A percentile compares a stretch with the other conserved stretches of the same genome.
Evolutionary conservation across 1,284 basidiomycete genomes (phyloP).

Genomic region (Rhodotorula sp.): DNA sequence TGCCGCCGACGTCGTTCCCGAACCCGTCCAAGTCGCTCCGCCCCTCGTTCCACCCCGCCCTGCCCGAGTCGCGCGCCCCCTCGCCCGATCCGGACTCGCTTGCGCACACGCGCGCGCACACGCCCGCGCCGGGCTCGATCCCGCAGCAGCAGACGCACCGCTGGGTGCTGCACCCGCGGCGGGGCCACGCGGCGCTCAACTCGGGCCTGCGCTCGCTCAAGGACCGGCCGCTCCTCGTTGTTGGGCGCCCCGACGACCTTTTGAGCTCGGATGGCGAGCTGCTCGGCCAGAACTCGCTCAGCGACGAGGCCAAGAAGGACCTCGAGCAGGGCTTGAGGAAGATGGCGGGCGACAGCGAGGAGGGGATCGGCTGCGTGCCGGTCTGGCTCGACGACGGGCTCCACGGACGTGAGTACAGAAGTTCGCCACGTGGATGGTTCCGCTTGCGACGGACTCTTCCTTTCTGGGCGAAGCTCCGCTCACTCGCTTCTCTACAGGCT

Average conservation of each 20-base stretch:
- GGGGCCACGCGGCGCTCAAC: slow-evolving; percentile 94
- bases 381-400: slow-evolving; percentile 43
- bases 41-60: slow-evolving; percentile 36
- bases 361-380: slow-evolving; percentile 40
- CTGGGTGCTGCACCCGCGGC: slow-evolving; percentile 79
- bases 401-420: slow-evolving; percentile 26
- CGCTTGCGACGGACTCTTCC: neutral
- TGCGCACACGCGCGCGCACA: neutral
- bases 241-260: slow-evolving; percentile 93
- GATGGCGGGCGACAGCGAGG: slow-evolving; percentile 29
- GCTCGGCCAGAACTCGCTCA: slow-evolving; percentile 43
- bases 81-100: slow-evolving; percentile 16
- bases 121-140: slow-evolving; percentile 1
- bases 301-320: slow-evolving; percentile 36
- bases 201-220: slow-evolving; percentile 85
- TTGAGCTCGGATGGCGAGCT: slow-evolving; percentile 52
- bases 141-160: slow-evolving; percentile 36
- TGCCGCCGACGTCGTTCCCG: slow-evolving; percentile 33
- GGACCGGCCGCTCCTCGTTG: slow-evolving; percentile 78
- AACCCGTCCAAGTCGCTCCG: slow-evolving; percentile 33
- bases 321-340: slow-evolving; percentile 37
- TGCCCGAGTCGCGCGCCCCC: slow-evolving; percentile 35
- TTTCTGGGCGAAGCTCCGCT: too few species aligned
- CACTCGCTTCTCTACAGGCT: slow-evolving; percentile 31
- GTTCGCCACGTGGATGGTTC: too few species aligned